A percentile compares a stretch with the other conserved stretches of the same genome.
These are phyloP conservation scores for Caryopteris hybrid DNA, from an alignment of 305 asterid genomes.

Conservation along the genomic window DNA sequence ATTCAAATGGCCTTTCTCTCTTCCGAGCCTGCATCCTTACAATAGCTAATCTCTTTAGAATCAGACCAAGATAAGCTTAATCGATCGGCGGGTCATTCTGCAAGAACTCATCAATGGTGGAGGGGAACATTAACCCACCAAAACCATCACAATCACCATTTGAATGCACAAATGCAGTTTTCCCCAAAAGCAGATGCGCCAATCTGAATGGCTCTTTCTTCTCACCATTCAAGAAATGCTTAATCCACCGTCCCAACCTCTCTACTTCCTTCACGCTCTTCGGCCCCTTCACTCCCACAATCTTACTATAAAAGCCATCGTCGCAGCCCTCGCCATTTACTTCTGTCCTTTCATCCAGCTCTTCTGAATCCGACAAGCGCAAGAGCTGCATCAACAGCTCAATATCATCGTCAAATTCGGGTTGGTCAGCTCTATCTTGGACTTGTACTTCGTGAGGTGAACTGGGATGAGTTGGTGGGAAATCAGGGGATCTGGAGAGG, in stretches of 20 bases:
- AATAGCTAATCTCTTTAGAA: no score
- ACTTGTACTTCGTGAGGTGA: not conserved
- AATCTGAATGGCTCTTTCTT: conserved; percentile 40
- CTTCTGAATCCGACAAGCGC: conserved; percentile 27
- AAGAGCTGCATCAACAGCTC: conserved; percentile 43
- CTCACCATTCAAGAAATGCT: conserved; percentile 32
- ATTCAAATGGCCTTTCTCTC: no score
- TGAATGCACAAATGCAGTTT: conserved; percentile 37
- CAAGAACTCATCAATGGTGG: conserved; percentile 52
- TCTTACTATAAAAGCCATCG: conserved; percentile 37
- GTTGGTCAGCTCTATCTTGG: conserved; percentile 5
- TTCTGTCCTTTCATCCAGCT: conserved; percentile 7
- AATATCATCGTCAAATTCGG: conserved; percentile 40
- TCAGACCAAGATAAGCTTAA: no score
- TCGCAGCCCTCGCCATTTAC: conserved; percentile 23
- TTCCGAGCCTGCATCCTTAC: no score
- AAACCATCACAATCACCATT: conserved; percentile 25
- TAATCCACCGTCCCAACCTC: conserved; percentile 51
- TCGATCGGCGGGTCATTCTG: conserved; percentile 42
- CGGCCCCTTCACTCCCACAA: conserved; percentile 52
- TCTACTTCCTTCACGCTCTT: conserved; percentile 37
- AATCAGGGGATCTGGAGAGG: conserved; percentile 31
- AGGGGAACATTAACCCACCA: conserved; percentile 45
- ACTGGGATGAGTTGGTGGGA: conserved; percentile 27
- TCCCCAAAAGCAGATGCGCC: conserved; percentile 52